Base-by-base conservation (phyloP, 345 rosid genomes). In the Hevea brasiliensis region DNA sequence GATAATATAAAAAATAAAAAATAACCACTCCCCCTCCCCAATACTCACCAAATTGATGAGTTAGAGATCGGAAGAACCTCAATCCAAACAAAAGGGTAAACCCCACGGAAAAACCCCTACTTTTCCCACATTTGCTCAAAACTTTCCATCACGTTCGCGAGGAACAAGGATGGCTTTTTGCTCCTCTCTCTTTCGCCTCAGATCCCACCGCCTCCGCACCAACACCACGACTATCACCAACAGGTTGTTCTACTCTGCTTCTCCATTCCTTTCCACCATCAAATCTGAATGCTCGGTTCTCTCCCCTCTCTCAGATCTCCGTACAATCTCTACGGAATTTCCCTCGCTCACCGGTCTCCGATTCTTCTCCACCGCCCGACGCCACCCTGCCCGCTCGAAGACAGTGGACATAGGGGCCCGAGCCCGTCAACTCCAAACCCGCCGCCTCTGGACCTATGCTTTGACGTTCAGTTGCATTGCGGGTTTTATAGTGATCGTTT, bases 401-500 rank as follows among this genome's bases (percentile, higher is more conserved):
- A 76, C 81, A 26, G 81, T 92, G 3, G 99, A 95, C 75, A 89
- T 92, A 65, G 97, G 92, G 15, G 88, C 91, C 18, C 84, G 86
- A 42, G 97, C 99, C 15, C 90, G 99, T 40, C 97, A 91, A 82
- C 88, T 92, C 78, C 98, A 95, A 84, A 86, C 83, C 70, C 96
- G 96, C 66, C 93, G 99, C 21, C 82, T 95, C 13, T 91, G 98
- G 97, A 85, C 96, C 32, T 95, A 92, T 80, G 97, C 94, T 1
- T 74, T 95, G 18, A 85, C 98, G 23, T 95, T 95, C 87, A 87
- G 96, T 77, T 88, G 91, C 87, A 74, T 89, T 70, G 97, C 97
- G 0, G 98, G 97, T 1, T 95, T 95, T 79, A 85, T 95, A 1
- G 92, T 92, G 7, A 83, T 95, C 68, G 99, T 89, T 15, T 85